These are phyloP conservation scores for Cryptococcus jaspeensis DNA, from an alignment of 1,284 basidiomycete species.

Conservation along the genomic window DNA sequence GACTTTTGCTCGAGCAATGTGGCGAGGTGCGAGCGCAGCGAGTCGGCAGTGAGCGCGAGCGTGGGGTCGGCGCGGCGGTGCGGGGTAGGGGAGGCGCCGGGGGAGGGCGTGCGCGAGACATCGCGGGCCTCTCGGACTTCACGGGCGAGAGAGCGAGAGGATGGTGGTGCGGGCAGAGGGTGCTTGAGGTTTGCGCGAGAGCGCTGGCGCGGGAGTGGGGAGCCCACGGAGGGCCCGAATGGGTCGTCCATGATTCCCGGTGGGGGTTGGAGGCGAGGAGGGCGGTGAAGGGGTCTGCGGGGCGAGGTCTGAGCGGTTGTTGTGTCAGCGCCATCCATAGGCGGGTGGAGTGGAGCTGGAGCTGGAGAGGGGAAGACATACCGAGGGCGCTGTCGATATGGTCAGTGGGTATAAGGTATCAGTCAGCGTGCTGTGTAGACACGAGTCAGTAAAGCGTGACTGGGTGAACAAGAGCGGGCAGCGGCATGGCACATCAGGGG, in stretches of 20 bases:
- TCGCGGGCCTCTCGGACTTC: constrained; percentile 4
- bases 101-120: constrained; percentile 23
- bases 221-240: constrained; percentile 25
- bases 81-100: constrained; percentile 1
- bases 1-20: constrained; percentile 81
- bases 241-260: constrained; percentile 35
- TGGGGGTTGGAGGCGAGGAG: background rate
- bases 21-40: constrained; percentile 60
- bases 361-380: no score
- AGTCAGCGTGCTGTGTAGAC: no score
- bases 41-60: constrained; percentile 27
- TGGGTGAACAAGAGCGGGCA: no score
- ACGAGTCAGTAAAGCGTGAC: no score
- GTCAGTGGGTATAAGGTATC: no score
- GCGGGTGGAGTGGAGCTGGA: no score
- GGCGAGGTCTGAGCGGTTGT: no score
- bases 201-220: constrained; percentile 31
- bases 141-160: constrained; percentile 23
- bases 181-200: constrained; percentile 39
- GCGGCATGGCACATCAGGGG: no score
- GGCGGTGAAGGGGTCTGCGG: background rate
- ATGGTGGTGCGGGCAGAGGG: constrained; percentile 35
- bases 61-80: background rate
- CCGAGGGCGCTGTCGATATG: no score
- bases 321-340: no score